Percentiles rank a stretch among this genome's conserved stretches.
phyloP scores from a whole-genome alignment of 148 eudicot species.

The Chenopodium quinoa region DNA sequence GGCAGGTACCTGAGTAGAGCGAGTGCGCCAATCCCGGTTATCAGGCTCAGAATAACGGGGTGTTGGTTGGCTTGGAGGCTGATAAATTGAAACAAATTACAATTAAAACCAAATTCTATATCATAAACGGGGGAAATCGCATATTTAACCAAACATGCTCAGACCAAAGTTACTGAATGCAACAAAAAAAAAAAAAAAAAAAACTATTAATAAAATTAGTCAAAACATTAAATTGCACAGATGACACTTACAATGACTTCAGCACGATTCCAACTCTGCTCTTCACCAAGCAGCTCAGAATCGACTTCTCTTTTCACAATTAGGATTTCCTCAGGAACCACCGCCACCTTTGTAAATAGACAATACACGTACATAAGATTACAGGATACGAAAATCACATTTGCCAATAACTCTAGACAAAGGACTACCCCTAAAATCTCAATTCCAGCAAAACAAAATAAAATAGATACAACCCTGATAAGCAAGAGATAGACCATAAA shows the following conservation, averaged over 20 bases:
- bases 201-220: not conserved
- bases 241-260: conserved; percentile 58
- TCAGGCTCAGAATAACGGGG: conserved; percentile 78
- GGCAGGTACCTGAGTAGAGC: conserved; percentile 52
- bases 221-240: not conserved
- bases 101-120: not conserved
- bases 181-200: not conserved
- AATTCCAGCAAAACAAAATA: not conserved
- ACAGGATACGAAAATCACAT: not conserved
- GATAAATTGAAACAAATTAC: not conserved
- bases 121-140: not conserved
- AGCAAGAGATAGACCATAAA: not conserved
- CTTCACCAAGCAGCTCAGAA: conserved; percentile 68
- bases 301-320: conserved; percentile 75
- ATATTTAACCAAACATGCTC: not conserved
- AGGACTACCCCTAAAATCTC: not conserved
- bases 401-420: not conserved
- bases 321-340: conserved; percentile 59
- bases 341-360: conserved; percentile 37
- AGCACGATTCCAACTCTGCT: conserved; percentile 69
- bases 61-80: conserved; percentile 54
- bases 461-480: not conserved
- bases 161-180: not conserved
- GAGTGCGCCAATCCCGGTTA: conserved; percentile 87
- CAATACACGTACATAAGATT: not conserved